Evolutionary conservation across 225 moss, liverwort and hornwort species (phyloP), one percentile per base, ranked within the genome.

Genomic region (Pseudisothecium myosuroides): DNA sequence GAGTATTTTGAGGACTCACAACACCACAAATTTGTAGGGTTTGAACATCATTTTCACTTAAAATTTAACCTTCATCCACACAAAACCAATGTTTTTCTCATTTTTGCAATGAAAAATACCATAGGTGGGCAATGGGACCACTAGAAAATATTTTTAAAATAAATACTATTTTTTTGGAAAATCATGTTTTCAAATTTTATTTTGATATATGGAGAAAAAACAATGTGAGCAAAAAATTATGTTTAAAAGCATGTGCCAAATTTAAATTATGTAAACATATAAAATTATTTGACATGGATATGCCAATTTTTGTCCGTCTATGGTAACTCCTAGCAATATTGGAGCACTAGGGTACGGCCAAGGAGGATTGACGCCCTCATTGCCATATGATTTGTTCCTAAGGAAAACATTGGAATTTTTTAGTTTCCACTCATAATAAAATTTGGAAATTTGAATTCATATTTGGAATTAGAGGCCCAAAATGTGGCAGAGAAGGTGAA

Each of bases 241-340:
- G 5, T 14, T 24, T 14, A 14, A 69, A 69, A 69, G 14, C 24
- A 39, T 0, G 0, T 14, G 14, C 5, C 1, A 0, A 69, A 39
- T 14, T 24, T 23, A 69, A 24, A 69, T 23, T 39, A 69, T 39
- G 2, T 39, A 24, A 69, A 12, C 14, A 39, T 12, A 20, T 23
- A 14, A 13, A 69, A 69, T 39, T 39, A 14, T 39, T 69, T 0
- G 7, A 69, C 14, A 39, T 39, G 7, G 24, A 69, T 23, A 23
- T 69, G 8, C n/a, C 3, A 4, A n/a, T 12, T 2, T n/a, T 12
- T 1, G 1, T 68, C 23, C 7, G 1, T 22, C n/a, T 7, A n/a
- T n/a, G 4, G 12, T n/a, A n/a, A n/a, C 12, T 39, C 39, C 7
- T 7, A 1, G 13, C 4, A 68, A 4, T 13, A 68, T n/a, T 23